Evolutionary conservation across 2,329 filamentous ascomycete species (phyloP), one percentile per base, ranked within the genome.

Genomic region (Blumeria graminis): DNA sequence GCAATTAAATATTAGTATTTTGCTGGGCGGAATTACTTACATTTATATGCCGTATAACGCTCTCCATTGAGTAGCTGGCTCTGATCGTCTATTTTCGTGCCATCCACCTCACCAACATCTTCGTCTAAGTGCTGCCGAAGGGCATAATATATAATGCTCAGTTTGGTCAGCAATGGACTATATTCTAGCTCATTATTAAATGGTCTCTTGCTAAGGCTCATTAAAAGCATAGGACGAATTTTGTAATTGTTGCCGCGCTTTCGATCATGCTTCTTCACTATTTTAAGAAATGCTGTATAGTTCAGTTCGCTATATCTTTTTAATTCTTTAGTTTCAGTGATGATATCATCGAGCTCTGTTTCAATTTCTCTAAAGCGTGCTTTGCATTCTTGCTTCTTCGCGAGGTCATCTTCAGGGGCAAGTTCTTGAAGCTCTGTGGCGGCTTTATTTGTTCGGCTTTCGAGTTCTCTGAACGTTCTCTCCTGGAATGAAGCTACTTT

Each of bases 241-340:
- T 83, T 86, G 73, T 96, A 96, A 56, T 81, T 77, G 61, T 81
- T 76, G 57, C 89, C 89, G 62, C 90, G 78, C 71, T 90, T 93
- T 62, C 92, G 85, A 70, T 98, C 92, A 70, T 98, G 92, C 72
- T 98, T 98, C 80, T 98, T 98, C 57, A 88, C 88, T 52, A 94
- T 94, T 75, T 98, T 98, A 66, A 95, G 77, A 70, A 96, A 94
- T 52, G 88, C 92, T 6, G 92, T 94, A 70, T 95, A 98, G 72
- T 98, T 98, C 72, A 95, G 82, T 61, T 83, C 85, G 69, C 87
- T 92, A 71, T 92, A 98, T 69, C 86, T 92, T 71, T 94, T 92
- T 62, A 98, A 76, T 72, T 94, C 86, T 68, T 84, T 90, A 65
- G 93, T 82, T 69, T 95, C 87, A 67, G 86, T 86, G 36, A 86